Percentiles rank a stretch among this genome's conserved stretches.
phyloP scores from a whole-genome alignment of 306 rosid genomes.

The Quercus rubra region DNA sequence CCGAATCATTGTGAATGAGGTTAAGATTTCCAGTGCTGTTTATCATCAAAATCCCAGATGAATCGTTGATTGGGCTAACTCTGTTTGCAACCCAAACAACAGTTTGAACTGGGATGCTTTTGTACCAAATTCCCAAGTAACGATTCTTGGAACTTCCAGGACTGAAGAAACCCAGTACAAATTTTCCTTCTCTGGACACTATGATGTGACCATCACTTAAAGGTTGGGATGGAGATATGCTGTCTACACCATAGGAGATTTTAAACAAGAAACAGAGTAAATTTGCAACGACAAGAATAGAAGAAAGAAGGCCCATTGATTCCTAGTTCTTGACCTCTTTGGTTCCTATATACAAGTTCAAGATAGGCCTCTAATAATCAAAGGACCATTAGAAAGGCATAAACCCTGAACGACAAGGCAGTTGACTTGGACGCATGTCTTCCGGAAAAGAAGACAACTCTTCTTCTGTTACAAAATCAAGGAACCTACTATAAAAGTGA shows the following conservation, averaged over 20 bases:
- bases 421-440: too few relatives aligned
- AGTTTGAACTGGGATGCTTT: conserved; percentile 12
- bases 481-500: too few relatives aligned
- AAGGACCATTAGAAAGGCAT: too few relatives aligned
- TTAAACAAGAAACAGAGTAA: conserved; percentile 1
- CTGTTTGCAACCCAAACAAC: conserved; percentile 46
- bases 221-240: conserved; percentile 21
- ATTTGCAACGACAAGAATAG: neutral
- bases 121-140: conserved; percentile 49
- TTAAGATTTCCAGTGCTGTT: conserved; percentile 27
- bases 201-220: conserved; percentile 18
- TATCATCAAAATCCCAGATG: conserved; percentile 27
- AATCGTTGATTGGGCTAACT: conserved; percentile 19
- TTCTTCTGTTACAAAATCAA: too few relatives aligned
- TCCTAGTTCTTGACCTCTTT: neutral
- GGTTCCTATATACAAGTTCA: neutral
- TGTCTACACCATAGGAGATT: conserved; percentile 12
- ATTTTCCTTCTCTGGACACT: conserved; percentile 17
- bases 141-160: conserved; percentile 26
- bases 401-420: too few relatives aligned
- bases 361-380: neutral
- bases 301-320: conserved; percentile 11
- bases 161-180: conserved; percentile 40
- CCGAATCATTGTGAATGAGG: conserved; percentile 13
- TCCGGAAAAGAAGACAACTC: too few relatives aligned